Evolutionary conservation across 2,329 filamentous ascomycete species (phyloP), one percentile per base, ranked within the genome.

Genomic region (Bipolaris gigantea): DNA sequence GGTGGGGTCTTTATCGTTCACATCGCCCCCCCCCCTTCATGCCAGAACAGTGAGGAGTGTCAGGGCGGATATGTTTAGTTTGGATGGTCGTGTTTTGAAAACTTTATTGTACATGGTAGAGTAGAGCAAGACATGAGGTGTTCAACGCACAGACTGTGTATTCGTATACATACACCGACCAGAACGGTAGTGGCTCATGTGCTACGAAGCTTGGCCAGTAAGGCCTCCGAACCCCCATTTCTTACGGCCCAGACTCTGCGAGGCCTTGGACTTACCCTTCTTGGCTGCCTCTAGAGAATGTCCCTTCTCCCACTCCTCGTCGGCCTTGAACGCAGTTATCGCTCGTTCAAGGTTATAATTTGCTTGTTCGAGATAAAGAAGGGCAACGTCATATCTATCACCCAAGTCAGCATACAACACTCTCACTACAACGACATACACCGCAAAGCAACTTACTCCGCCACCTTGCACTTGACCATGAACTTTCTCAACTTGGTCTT

Each of bases 381-480:
- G 71, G 1, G 90, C 90, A 46, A 91, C 79, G 68, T 91, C 87
- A 62, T 86, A 86, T 63, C 82, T 84, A 70, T 25, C 62, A 35
- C 61, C 64, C 56, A 63, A 78, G 64, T 79, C 63, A 79, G 75
- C 61, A 49, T 59, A 35, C 19, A 8, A 51, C 38, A 51, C 38
- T 36, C 16, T 21, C n/a, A 15, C 9, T 7, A 3, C 10, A 15
- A 10, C 40, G 32, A 19, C 16, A 30, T 19, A 36, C 19, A 16
- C 9, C 36, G 3, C 25, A 15, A 13, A 1, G n/a, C 8, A 35
- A 77, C 81, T 75, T 86, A 92, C 78, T 92, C 88, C 21, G 83
- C 78, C 25, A 90, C 87, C 70, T 93, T 93, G 75, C 87, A 90
- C 1, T 81, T 80, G 2, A 90, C 85, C 89, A 92, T 92, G 79